Conservation (phyloP, 1,284 basidiomycete species). For the Rhodotorula sp. region DNA sequence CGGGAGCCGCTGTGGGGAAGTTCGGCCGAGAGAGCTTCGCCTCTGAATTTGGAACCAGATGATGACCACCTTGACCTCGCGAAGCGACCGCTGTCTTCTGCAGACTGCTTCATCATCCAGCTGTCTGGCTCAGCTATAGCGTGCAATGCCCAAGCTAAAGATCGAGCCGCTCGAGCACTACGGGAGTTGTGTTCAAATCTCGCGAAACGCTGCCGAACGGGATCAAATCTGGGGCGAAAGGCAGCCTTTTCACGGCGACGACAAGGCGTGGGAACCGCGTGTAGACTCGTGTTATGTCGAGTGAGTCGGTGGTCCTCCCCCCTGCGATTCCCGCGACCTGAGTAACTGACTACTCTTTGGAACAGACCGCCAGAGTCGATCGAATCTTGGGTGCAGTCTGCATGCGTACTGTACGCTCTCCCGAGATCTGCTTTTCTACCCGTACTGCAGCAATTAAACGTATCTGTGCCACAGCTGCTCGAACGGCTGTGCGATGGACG, state of each 20-base stretch:
- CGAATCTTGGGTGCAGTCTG: slow-evolving; percentile 12
- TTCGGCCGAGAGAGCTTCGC: too few species aligned
- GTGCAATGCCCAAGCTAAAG: slow-evolving; percentile 3
- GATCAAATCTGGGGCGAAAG: slow-evolving; percentile 13
- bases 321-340: not conserved
- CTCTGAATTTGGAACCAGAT: too few species aligned
- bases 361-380: slow-evolving; percentile 7
- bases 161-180: not conserved
- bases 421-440: not conserved
- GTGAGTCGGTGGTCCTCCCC: not conserved
- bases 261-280: slow-evolving; percentile 8
- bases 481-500: slow-evolving; percentile 17
- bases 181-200: not conserved
- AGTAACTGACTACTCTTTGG: not conserved
- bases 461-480: not conserved
- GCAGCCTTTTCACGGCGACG: slow-evolving; percentile 12
- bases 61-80: too few species aligned
- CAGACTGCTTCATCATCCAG: not conserved
- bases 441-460: not conserved
- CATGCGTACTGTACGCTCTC: slow-evolving; percentile 11
- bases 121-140: not conserved
- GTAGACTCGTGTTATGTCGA: slow-evolving; percentile 8
- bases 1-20: not conserved
- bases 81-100: too few species aligned
- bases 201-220: not conserved